These are phyloP conservation scores for Pterocarpus macrocarpus DNA, from an alignment of 306 rosid species.

Conservation along the genomic window DNA sequence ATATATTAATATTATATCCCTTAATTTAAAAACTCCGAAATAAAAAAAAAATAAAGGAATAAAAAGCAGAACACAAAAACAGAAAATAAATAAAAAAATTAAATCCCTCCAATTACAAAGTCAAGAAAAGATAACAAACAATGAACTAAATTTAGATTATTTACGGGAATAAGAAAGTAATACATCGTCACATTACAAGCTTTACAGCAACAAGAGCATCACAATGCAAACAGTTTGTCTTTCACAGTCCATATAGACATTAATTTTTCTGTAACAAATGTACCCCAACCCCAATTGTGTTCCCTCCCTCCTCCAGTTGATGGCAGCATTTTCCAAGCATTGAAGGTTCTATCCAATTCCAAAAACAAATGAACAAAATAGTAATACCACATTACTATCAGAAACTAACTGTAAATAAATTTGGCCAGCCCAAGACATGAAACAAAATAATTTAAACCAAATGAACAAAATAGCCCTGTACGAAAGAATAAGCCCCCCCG, in stretches of 20 bases:
- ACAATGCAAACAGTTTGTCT: constrained; percentile 43
- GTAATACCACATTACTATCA: constrained; percentile 16
- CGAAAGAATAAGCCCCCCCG: constrained; percentile 50
- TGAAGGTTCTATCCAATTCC: constrained; percentile 39
- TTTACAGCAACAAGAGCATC: constrained; percentile 51
- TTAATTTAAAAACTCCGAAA: background rate
- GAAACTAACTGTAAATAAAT: constrained; percentile 40
- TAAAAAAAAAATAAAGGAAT: background rate
- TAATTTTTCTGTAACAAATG: background rate
- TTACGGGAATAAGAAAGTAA: constrained; percentile 38
- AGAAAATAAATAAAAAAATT: background rate
- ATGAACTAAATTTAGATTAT: constrained; percentile 41
- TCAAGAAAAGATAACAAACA: constrained; percentile 25
- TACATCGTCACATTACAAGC: constrained; percentile 49
- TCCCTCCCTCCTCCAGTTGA: constrained; percentile 4
- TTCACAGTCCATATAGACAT: constrained; percentile 25
- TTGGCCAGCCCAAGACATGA: constrained; percentile 40
- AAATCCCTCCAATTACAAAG: background rate
- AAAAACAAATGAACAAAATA: constrained; percentile 35
- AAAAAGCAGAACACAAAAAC: background rate
- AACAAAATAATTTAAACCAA: constrained; percentile 50
- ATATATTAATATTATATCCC: background rate
- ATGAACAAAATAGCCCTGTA: constrained; percentile 56
- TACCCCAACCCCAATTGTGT: background rate
- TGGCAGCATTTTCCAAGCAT: constrained; percentile 17